A percentile compares a stretch with the other conserved stretches of the same genome.
Conservation (phyloP, 2,329 filamentous ascomycete genomes). For the Podosphaera xanthii region DNA sequence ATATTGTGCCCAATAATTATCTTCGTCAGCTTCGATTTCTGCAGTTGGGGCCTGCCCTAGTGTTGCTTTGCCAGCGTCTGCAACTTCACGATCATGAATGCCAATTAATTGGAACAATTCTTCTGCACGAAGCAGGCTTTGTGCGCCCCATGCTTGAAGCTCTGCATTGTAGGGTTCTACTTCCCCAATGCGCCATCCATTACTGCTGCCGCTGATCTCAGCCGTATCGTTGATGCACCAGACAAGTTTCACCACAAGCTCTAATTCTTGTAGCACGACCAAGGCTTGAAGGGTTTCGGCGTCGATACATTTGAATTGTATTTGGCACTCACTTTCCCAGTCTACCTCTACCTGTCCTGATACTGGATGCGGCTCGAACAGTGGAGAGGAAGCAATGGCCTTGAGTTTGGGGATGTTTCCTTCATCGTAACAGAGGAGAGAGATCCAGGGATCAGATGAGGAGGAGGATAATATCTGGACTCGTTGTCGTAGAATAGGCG, state of each 20-base stretch:
- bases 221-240: conserved; percentile 35
- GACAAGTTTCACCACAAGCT: conserved; percentile 40
- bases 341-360: conserved; percentile 59
- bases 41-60: conserved; percentile 6
- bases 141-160: conserved; percentile 25
- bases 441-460: conserved; percentile 46
- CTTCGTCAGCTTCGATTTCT: conserved; percentile 42
- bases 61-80: too few relatives aligned
- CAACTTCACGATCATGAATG: neutral
- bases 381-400: conserved; percentile 35
- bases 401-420: conserved; percentile 30
- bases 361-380: conserved; percentile 57
- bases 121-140: conserved; percentile 37
- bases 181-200: conserved; percentile 53
- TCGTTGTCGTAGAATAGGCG: conserved; percentile 41
- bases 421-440: conserved; percentile 44
- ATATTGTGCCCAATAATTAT: conserved; percentile 63
- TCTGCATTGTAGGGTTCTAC: conserved; percentile 35
- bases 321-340: conserved; percentile 39
- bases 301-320: conserved; percentile 46
- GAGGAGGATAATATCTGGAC: conserved; percentile 39
- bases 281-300: conserved; percentile 51
- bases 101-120: conserved; percentile 5
- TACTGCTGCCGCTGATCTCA: conserved; percentile 23
- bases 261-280: conserved; percentile 36